phyloP scores from a whole-genome alignment of 2,329 filamentous ascomycete species.

The Aspergillus ibericus region DNA sequence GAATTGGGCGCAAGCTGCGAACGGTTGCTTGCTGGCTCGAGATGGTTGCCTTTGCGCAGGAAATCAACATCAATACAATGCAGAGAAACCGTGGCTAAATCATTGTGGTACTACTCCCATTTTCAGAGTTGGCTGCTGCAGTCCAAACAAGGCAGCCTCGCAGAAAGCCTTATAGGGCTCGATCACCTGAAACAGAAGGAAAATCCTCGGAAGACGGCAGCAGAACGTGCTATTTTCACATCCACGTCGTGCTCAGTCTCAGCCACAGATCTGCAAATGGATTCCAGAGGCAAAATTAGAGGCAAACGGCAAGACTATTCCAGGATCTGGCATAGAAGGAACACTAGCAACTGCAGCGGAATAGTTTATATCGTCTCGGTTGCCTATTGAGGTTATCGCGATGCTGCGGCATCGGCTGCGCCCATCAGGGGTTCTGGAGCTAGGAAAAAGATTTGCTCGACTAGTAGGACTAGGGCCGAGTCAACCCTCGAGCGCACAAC shows the following conservation, averaged over 20 bases:
- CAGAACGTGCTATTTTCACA: not conserved
- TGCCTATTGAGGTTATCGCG: constrained; percentile 7
- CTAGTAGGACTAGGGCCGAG: not conserved
- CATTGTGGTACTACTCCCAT: too few species aligned
- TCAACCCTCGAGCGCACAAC: not conserved
- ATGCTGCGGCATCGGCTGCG: not conserved
- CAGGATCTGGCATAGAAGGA: not conserved
- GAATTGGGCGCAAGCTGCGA: not conserved
- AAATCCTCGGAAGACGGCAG: not conserved
- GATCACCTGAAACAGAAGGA: not conserved
- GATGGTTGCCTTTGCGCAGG: too few species aligned
- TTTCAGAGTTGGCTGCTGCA: not conserved
- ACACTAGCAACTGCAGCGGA: not conserved
- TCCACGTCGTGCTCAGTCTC: not conserved
- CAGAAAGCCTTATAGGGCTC: not conserved
- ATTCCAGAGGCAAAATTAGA: not conserved
- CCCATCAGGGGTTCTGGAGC: not conserved
- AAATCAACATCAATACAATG: too few species aligned
- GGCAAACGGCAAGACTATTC: not conserved
- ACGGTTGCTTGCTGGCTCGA: not conserved
- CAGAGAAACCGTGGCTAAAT: too few species aligned
- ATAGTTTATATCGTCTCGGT: constrained; percentile 3
- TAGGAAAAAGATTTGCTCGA: not conserved
- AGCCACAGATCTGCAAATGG: not conserved
- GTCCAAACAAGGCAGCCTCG: not conserved